A percentile compares a stretch with the other conserved stretches of the same genome.
phyloP scores from a whole-genome alignment of 208 protist species.

The Leishmania mexicana region DNA sequence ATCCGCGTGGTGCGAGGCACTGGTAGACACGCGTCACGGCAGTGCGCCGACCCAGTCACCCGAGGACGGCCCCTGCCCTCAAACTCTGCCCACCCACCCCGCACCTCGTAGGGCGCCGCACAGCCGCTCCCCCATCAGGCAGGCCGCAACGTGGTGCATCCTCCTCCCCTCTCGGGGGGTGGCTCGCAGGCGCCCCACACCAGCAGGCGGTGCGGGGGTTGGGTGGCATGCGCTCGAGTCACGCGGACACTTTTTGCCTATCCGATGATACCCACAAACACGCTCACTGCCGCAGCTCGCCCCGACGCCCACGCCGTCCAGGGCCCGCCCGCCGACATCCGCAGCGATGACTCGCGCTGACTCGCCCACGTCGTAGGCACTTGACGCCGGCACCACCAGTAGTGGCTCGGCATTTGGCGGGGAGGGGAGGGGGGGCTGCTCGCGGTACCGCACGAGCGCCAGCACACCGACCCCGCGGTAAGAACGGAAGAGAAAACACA shows the following conservation, averaged over 20 bases:
- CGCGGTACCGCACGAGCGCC: neutral
- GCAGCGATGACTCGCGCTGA: neutral
- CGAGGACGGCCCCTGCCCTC: neutral
- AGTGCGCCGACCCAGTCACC: too few species aligned
- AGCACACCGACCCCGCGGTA: too few species aligned
- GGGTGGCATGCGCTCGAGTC: neutral
- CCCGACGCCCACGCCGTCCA: neutral
- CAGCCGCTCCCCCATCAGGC: neutral
- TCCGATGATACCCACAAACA: neutral
- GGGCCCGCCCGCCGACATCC: neutral
- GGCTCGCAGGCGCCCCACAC: too few species aligned
- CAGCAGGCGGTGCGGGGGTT: neutral
- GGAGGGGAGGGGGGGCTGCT: neutral
- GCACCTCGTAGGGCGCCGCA: neutral
- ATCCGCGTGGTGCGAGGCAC: neutral
- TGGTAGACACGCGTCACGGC: neutral
- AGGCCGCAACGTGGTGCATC: too few species aligned
- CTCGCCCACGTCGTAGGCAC: neutral
- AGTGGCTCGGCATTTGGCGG: neutral
- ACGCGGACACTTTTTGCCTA: neutral
- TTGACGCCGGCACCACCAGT: neutral
- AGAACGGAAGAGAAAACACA: neutral
- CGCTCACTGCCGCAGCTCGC: neutral
- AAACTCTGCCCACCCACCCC: too few species aligned
- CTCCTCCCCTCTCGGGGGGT: too few species aligned